A percentile compares a stretch with the other conserved stretches of the same genome.
phyloP scores from a whole-genome alignment of 202 grass and related monocot genomes.

The Cymbopogon flexuosus region DNA sequence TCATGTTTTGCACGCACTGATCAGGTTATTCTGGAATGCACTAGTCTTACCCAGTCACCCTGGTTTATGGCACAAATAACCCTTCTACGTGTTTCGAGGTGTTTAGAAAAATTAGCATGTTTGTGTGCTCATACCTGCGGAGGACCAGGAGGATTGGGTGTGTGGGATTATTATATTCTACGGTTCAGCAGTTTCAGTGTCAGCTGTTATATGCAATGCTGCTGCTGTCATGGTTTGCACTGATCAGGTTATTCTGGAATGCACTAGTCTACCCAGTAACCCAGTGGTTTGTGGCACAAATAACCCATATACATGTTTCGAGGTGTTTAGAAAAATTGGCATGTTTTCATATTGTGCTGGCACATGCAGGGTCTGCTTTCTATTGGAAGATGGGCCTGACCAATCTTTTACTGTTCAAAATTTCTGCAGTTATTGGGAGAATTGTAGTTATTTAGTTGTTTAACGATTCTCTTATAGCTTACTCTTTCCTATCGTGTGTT shows the following conservation, averaged over 20 bases:
- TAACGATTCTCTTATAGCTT: not conserved
- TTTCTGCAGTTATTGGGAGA: not conserved
- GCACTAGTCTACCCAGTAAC: not conserved
- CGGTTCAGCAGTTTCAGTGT: not conserved
- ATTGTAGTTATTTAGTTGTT: not conserved
- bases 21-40: too few relatives aligned
- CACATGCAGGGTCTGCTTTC: not conserved
- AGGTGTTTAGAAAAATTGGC: not conserved
- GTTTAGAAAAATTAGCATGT: not conserved
- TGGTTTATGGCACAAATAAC: too few relatives aligned
- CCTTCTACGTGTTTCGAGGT: too few relatives aligned
- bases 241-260: slow-evolving; percentile 6
- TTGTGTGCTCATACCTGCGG: not conserved
- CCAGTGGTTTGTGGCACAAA: not conserved
- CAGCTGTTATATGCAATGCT: not conserved
- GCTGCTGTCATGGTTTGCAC: not conserved
- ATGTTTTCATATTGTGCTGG: not conserved
- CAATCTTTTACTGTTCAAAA: not conserved
- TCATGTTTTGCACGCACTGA: not conserved
- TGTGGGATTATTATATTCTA: not conserved
- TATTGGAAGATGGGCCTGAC: not conserved
- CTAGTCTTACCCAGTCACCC: too few relatives aligned
- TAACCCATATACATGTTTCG: not conserved
- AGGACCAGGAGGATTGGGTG: not conserved
- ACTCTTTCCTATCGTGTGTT: not conserved